These are phyloP conservation scores for Coleophoma cylindrospora DNA, from an alignment of 2,329 filamentous ascomycete genomes.

Conservation along the genomic window DNA sequence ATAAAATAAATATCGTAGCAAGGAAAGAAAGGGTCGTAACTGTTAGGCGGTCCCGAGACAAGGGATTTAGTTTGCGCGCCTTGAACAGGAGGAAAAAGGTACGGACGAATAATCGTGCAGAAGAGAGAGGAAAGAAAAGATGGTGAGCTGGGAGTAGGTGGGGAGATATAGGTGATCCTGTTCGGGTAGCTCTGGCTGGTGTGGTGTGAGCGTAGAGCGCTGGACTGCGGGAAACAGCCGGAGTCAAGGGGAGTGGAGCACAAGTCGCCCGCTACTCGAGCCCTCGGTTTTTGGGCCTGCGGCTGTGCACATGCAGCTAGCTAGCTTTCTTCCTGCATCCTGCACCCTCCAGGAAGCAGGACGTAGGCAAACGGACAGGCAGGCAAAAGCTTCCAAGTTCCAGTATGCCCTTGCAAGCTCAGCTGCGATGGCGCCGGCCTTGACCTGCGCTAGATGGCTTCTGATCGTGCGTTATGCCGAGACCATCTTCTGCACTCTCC, in stretches of 20 bases:
- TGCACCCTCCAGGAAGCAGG: background rate
- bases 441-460: background rate
- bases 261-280: background rate
- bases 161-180: slow-evolving; percentile 12
- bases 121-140: slow-evolving; percentile 32
- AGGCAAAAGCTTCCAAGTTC: background rate
- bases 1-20: slow-evolving; percentile 34
- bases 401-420: background rate
- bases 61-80: slow-evolving; percentile 58
- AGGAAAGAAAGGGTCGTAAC: slow-evolving; percentile 35
- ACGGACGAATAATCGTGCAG: slow-evolving; percentile 53
- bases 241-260: background rate
- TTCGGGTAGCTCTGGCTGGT: slow-evolving; percentile 4
- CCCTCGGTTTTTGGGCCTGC: background rate
- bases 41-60: slow-evolving; percentile 44
- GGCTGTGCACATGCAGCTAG: slow-evolving; percentile 1
- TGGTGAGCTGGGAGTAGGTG: slow-evolving; percentile 11
- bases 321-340: background rate
- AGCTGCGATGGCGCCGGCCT: background rate
- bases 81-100: slow-evolving; percentile 50
- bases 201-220: background rate
- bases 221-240: background rate
- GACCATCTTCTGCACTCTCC: slow-evolving; percentile 2
- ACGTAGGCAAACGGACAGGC: too few relatives aligned
- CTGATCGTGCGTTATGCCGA: slow-evolving; percentile 7